Evolutionary conservation across 352 stramenopile species (phyloP), one percentile per base, ranked within the genome.

Genomic region (Globisporangium paddicum): DNA sequence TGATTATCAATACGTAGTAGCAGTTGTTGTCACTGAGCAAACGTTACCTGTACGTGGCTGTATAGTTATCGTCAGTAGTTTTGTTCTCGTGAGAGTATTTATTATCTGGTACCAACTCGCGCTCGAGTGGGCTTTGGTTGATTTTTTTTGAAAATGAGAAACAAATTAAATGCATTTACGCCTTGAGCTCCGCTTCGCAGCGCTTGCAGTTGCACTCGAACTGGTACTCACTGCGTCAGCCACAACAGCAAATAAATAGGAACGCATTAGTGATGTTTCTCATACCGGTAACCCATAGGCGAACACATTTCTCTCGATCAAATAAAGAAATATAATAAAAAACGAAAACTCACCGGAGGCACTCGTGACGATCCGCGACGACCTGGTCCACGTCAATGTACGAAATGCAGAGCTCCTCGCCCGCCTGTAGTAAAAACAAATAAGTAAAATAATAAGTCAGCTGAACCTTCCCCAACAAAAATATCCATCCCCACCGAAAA

Each of bases 361-460:
- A 82, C 63, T 87, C 68, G 40, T 86, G 75, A n/a, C 96, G 87
- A 41, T 95, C 77, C 2, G 90, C 48, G 19, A 93, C 74, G 18
- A 81, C 63, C 63, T 89, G 77, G 34, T 95, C 75, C 34, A 90
- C 77, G 57, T 98, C 89, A 66, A 99, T 96, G 75, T 99, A 99
- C 63, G 90, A 96, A 58, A 98, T 98, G 44, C 81, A 93, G 28
- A 99, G 76, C 82, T 99, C 96, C 56, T 98, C 93, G 21, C 87
- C 88, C 59, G 74, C 66, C 84, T 92, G 44, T n/a, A 9, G 38
- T 18, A 44, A 5, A 41, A 41, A 40, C 11, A 42, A 44, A 42
- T 13, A 42, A 42, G 6, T 10, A 19, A 19, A 44, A 0, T 21
- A 44, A 21, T n/a, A 44, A 21, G 16, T 18, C 16, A 44, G 16